A percentile compares a stretch with the other conserved stretches of the same genome.
Evolutionary conservation across 2,329 filamentous ascomycete species (phyloP).

Genomic region (Colletotrichum euphorbiae): DNA sequence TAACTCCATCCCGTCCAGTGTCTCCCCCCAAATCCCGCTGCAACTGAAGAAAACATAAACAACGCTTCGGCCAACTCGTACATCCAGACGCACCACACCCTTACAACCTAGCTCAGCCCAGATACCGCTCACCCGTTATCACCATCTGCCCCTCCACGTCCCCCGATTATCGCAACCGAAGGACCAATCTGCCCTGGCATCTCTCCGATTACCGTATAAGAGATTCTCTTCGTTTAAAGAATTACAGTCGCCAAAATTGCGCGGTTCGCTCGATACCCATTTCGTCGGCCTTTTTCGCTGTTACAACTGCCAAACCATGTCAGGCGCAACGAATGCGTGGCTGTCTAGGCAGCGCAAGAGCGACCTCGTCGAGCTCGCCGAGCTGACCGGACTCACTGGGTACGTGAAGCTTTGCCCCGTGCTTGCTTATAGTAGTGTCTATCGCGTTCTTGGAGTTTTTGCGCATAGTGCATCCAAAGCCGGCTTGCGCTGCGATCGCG

Average conservation of each 20-base stretch:
- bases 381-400: constrained; percentile 77
- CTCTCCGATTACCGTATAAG: constrained; percentile 7
- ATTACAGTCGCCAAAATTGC: constrained; percentile 24
- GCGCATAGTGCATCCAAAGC: background rate
- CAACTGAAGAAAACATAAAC: constrained; percentile 49
- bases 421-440: background rate
- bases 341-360: constrained; percentile 85
- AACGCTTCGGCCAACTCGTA: constrained; percentile 43
- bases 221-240: background rate
- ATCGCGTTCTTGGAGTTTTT: background rate
- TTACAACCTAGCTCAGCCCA: constrained; percentile 34
- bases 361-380: constrained; percentile 80
- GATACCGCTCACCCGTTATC: constrained; percentile 27
- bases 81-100: constrained; percentile 27
- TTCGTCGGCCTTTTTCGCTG: constrained; percentile 10
- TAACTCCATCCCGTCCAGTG: constrained; percentile 34
- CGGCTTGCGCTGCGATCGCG: constrained; percentile 13
- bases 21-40: constrained; percentile 19
- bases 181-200: constrained; percentile 19
- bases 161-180: constrained; percentile 14
- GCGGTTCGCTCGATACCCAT: constrained; percentile 36
- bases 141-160: constrained; percentile 37
- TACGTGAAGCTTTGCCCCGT: constrained; percentile 59
- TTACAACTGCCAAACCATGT: constrained; percentile 59
- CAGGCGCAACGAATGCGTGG: constrained; percentile 74